Conservation (phyloP, 345 rosid genomes). For the Salix purpurea region DNA sequence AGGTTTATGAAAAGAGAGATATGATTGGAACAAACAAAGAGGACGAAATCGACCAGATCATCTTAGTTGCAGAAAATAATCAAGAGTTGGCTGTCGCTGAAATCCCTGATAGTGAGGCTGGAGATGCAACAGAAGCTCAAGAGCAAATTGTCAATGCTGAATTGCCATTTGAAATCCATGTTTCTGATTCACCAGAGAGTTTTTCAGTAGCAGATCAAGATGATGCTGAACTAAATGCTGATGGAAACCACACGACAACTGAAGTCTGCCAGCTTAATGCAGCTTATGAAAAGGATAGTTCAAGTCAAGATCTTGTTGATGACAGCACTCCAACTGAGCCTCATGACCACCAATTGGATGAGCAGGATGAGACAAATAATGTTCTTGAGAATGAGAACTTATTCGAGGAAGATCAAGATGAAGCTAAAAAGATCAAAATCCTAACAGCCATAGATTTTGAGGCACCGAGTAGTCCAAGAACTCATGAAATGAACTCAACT, state of each 20-base stretch:
- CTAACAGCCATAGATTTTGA: constrained; percentile 15
- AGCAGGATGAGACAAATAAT: neutral
- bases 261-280: neutral
- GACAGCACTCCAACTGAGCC: constrained; percentile 9
- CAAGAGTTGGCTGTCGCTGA: neutral
- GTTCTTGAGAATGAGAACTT: constrained; percentile 13
- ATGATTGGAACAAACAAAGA: constrained; percentile 1
- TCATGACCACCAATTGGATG: constrained; percentile 2
- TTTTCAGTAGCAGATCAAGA: neutral
- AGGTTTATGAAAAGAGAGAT: neutral
- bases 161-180: neutral
- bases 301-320: constrained; percentile 3
- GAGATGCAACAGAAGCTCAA: constrained; percentile 3
- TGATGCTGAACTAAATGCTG: neutral
- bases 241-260: neutral
- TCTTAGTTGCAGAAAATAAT: constrained; percentile 6
- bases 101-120: constrained; percentile 10
- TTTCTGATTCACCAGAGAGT: constrained; percentile 1
- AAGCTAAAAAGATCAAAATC: constrained; percentile 12
- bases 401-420: constrained; percentile 18
- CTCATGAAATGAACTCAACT: constrained; percentile 2
- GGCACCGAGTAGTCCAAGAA: constrained; percentile 17
- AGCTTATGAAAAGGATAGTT: neutral
- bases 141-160: neutral
- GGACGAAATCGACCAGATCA: neutral